These are phyloP conservation scores for Boletus rubescentipes DNA, from an alignment of 768 basidiomycete species.

Conservation along the genomic window DNA sequence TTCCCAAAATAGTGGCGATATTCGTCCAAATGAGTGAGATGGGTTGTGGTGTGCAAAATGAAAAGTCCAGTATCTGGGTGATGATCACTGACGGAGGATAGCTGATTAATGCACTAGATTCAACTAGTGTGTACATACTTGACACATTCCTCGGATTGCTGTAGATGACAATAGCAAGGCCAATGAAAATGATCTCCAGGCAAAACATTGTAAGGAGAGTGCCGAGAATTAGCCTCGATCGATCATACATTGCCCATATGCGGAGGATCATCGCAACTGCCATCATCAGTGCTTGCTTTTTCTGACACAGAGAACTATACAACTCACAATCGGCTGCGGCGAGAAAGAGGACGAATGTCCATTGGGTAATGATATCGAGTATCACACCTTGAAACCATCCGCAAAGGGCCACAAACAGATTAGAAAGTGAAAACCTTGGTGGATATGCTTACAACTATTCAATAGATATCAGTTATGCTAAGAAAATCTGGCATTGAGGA, in stretches of 20 bases:
- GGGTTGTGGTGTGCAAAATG: neutral
- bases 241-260: no score
- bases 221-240: no score
- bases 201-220: neutral
- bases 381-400: neutral
- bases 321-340: neutral
- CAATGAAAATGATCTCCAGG: neutral
- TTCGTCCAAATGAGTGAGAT: neutral
- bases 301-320: no score
- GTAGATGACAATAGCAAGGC: neutral
- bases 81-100: neutral
- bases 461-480: neutral
- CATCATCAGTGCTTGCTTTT: neutral
- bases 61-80: neutral
- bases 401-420: no score
- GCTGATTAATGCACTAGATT: neutral
- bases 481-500: no score
- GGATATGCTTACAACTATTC: slow-evolving; percentile 1
- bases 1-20: neutral
- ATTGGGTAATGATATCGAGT: neutral
- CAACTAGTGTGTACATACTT: neutral
- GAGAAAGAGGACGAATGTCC: no score
- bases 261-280: neutral
- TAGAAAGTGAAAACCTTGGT: neutral
- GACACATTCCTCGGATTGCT: neutral